Base-by-base conservation (phyloP, 2,329 filamentous ascomycete genomes). In the Cladosporium colombiae region DNA sequence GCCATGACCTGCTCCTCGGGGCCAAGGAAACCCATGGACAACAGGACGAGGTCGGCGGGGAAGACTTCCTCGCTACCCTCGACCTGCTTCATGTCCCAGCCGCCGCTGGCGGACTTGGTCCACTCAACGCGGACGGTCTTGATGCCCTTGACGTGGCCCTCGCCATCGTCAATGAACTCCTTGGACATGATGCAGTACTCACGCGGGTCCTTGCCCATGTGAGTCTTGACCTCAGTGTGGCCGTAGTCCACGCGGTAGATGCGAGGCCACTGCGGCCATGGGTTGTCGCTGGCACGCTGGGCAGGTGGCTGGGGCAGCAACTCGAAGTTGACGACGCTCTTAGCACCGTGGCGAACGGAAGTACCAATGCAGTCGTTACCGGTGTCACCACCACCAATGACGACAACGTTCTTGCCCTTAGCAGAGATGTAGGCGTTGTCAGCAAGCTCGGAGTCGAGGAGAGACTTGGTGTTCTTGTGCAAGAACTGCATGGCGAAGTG, bases 181-280 rank as follows among this genome's bases (percentile, higher is more conserved):
- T 96, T 94, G 21, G 93, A 96, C 92, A 97, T 97, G 81, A 98
- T 93, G 83, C 93, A 97, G 85, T 91, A 98, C 82, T 97, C 94
- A 73, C 94, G 92, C 66, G 94, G 94, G 75, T 97, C 94, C 78
- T 93, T 93, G 81, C 94, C 94, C 83, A 93, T 94, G 83, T 97
- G 93, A 72, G 94, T 93, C 79, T 94, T 93, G 74, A 97, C 94
- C 80, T 98, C 94, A 18, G 90, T 90, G 84, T 98, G 94, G 65
- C 94, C 94, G 76, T 98, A 98, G 81, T 98, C 94, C n/a, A 97
- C 91, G 73, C 94, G 93, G 86, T 97, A 97, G 78, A 97, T 93
- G 74, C 93, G 91, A 66, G 94, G 94, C 93, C 94, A 98, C 81
- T 97, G 94, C 11, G 94, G 94, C 94, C 94, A 98, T 68, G 94